Evolutionary conservation across 2,329 filamentous ascomycete species (phyloP), one percentile per base, ranked within the genome.

Genomic region (Parastagonospora avenae): DNA sequence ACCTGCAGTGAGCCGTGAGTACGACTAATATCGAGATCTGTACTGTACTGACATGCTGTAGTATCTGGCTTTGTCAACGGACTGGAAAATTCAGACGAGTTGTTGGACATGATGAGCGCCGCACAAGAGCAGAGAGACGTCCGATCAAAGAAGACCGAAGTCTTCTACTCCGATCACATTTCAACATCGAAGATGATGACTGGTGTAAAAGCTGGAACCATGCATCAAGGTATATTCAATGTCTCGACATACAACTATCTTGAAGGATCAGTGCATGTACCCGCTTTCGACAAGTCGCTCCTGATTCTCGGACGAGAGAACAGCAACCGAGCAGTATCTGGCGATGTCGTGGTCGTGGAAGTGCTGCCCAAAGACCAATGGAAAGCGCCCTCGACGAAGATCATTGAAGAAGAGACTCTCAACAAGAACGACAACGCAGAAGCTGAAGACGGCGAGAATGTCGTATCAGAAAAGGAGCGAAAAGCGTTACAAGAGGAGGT

Each of bases 161-260:
- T 91, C 51, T 82, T 97, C 46, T 99, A 97, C 65, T 86, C 91
- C 0, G 94, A 97, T 68, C 92, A 97, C 70, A 90, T 87, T 63
- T 90, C 88, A 8, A 80, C 94, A 72, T 97, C 93, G 4, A 95
- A 88, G 74, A 89, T 97, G 85, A 91, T 92, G 84, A 99, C 94
- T 4, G 93, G 92, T 0, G 83, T 97, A 48, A 95, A 95, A 77
- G 86, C 86, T 44, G 92, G 92, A 4, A 86, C 91, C 46, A 79
- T 99, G 64, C 94, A 99, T 71, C 93, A 99, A 75, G 94, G 94
- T 6, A 87, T 90, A 19, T 99, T 97, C 79, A 96, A 92, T 68
- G 91, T 97, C 27, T 97, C 94, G 7, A 91, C 91, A 1, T 99
- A 97, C 80, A 99, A 99, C 77, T 99, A 97, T 65, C 81, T 99